phyloP scores from a whole-genome alignment of 495 filamentous ascomycete species.

The Filosporella fistucella region DNA sequence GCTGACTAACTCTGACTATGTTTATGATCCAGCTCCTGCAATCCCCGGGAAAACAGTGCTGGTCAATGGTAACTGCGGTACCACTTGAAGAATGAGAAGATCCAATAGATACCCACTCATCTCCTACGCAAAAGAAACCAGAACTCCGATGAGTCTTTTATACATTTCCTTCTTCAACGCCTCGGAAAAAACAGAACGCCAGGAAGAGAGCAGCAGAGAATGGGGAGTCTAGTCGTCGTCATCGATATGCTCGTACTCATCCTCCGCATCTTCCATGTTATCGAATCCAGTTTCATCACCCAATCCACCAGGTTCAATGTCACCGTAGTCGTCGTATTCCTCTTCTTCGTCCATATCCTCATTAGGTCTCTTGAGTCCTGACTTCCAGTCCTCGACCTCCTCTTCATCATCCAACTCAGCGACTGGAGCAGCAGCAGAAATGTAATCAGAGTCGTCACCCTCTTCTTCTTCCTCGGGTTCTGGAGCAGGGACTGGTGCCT shows the following conservation, averaged over 20 bases:
- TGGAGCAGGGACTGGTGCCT: not conserved
- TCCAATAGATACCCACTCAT: no score
- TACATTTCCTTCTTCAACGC: no score
- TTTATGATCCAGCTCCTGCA: no score
- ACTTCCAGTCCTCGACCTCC: conserved; percentile 3
- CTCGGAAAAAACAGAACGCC: no score
- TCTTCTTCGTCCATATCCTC: conserved; percentile 7
- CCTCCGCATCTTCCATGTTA: conserved; percentile 2
- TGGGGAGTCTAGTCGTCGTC: no score
- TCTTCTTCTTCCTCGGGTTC: not conserved
- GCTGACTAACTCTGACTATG: no score
- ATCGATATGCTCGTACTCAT: conserved; percentile 2
- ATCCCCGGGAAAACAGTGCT: no score
- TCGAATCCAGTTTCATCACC: not conserved
- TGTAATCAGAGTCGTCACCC: conserved; percentile 4
- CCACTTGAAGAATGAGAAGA: no score
- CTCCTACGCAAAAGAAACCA: no score
- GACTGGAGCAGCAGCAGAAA: not conserved
- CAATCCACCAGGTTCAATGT: conserved; percentile 7
- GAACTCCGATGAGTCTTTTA: no score
- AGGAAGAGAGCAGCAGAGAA: no score
- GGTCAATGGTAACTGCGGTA: no score
- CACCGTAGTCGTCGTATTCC: conserved; percentile 9
- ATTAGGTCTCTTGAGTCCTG: not conserved
- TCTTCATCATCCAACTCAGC: conserved; percentile 1